Base-by-base conservation (phyloP, 768 basidiomycete species). In the Pilatotrama ljubarskyi region DNA sequence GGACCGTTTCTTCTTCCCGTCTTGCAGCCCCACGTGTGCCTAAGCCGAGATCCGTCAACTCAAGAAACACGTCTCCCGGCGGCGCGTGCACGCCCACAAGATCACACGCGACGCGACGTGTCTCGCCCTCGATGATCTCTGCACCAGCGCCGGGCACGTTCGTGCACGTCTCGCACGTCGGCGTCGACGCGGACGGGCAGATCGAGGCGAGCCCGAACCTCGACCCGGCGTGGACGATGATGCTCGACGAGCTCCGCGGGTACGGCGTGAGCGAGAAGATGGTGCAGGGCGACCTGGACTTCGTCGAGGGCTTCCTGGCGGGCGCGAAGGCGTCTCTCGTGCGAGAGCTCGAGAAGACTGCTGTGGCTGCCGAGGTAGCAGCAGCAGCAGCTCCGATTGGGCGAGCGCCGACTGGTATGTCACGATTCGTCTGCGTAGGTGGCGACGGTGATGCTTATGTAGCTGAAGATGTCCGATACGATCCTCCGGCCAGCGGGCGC, bases 101-200 rank as follows among this genome's bases (percentile, higher is more conserved):
- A 7, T 24, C 54, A 22, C 32, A 8, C 38, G 9, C 57, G 13
- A 24, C 56, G 22, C 54, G 61, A 32, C 65, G 64, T 15, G 51
- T 80, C 58, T 70, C 75, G 10, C 70, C 76, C 3, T 72, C 76
- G 9, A 74, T 82, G 74, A 83, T 89, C 63, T 87, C 87, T 14
- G 68, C 78, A 17, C 87, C 87, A 0, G 72, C 79, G 0, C 79
- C 82, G 4, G 78, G 83, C 56, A 84, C 87, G 20, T 89, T 88
- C 69, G 80, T 82, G 57, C 87, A 90, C 66, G 76, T 87, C 54
- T 79, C 82, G 20, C 88, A 89, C 68, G 80, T 88, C 51, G 86
- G 86, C 8, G 72, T 86, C 49, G 80, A 79, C 64, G 74, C 73
- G 54, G 74, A 77, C 8, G 83, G 83, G 4, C 70, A 73, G 54